These are phyloP conservation scores for Zostera marina DNA, from an alignment of 116 monocot genomes.

Conservation along the genomic window DNA sequence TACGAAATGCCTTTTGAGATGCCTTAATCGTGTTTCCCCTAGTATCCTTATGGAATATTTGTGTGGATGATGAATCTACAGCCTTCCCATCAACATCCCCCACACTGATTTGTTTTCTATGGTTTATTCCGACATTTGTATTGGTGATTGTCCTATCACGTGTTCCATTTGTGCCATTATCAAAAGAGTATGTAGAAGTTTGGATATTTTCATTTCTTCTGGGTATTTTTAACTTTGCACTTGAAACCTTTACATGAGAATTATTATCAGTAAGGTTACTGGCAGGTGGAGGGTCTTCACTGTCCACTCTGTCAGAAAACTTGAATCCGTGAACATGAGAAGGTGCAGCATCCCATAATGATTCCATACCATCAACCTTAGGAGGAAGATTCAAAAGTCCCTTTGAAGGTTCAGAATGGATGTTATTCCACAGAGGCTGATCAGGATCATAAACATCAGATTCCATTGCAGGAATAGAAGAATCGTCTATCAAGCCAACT, in stretches of 20 bases:
- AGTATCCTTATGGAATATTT: constrained; percentile 15
- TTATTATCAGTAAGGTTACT: constrained; percentile 15
- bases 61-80: constrained; percentile 5
- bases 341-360: constrained; percentile 33
- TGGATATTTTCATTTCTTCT: constrained; percentile 15
- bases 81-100: neutral
- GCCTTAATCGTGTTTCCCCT: constrained; percentile 18
- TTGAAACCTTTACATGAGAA: constrained; percentile 39
- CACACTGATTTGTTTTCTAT: neutral
- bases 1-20: constrained; percentile 61
- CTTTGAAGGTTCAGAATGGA: constrained; percentile 30
- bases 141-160: constrained; percentile 10
- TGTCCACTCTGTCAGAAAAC: constrained; percentile 18
- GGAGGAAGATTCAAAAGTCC: constrained; percentile 31
- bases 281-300: constrained; percentile 10
- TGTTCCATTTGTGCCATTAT: constrained; percentile 21
- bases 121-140: constrained; percentile 10
- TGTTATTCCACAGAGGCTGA: constrained; percentile 84
- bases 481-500: constrained; percentile 25
- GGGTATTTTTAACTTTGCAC: constrained; percentile 17
- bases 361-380: constrained; percentile 26
- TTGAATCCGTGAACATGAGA: constrained; percentile 10
- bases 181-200: constrained; percentile 11
- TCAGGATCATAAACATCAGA: constrained; percentile 98
- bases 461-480: constrained; percentile 31